These are phyloP conservation scores for Pseudonitzschia pungens DNA, from an alignment of 108 stramenopile species.

Conservation along the genomic window DNA sequence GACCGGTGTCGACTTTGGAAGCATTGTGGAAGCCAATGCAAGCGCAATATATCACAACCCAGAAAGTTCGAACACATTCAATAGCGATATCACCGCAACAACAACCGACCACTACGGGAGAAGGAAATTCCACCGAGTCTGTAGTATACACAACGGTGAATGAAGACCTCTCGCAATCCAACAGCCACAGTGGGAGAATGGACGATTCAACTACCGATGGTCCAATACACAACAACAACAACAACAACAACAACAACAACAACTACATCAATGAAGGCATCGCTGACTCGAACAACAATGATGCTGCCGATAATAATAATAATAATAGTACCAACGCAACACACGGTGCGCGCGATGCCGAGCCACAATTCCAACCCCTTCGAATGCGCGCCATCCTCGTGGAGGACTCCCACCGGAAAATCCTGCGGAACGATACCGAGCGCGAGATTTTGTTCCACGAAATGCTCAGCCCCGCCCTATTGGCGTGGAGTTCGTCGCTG, in stretches of 20 bases:
- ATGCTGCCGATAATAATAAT: slow-evolving; percentile 1
- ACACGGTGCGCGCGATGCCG: background rate
- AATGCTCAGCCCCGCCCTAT: slow-evolving; percentile 69
- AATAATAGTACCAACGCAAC: slow-evolving; percentile 2
- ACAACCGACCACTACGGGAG: slow-evolving; percentile 10
- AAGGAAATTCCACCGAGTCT: slow-evolving; percentile 1
- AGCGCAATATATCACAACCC: background rate
- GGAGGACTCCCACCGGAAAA: slow-evolving; percentile 49
- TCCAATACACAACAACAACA: background rate
- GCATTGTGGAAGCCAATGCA: background rate
- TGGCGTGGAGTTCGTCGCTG: slow-evolving; percentile 79
- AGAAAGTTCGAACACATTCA: background rate
- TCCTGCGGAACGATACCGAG: slow-evolving; percentile 44
- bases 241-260: background rate
- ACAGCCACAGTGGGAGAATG: background rate
- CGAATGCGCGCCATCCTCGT: slow-evolving; percentile 69
- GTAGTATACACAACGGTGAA: background rate
- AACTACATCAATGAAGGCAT: background rate
- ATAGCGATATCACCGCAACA: background rate
- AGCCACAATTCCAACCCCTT: slow-evolving; percentile 60
- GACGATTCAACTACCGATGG: background rate
- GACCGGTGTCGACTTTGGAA: slow-evolving; percentile 13
- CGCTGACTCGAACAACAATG: background rate
- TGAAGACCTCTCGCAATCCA: background rate
- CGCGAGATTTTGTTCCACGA: slow-evolving; percentile 61